phyloP scores from a whole-genome alignment of 75 land plant genomes.

The Selaginella tamariscina region DNA sequence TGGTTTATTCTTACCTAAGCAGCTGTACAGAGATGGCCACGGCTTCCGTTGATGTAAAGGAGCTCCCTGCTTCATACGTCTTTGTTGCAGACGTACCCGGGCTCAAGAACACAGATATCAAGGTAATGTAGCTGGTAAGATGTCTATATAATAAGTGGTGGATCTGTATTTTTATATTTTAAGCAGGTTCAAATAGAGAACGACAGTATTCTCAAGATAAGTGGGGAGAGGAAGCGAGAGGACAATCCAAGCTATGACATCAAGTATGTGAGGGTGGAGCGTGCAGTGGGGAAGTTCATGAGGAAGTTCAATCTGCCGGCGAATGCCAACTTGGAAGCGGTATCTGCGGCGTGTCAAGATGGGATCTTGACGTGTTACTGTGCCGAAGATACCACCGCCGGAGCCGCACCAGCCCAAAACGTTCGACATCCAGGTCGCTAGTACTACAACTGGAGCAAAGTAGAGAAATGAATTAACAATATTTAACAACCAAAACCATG shows the following conservation, averaged over 20 bases:
- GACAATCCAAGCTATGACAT: conserved; percentile 18
- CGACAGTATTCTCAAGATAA: conserved; percentile 42
- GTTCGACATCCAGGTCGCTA: conserved; percentile 23
- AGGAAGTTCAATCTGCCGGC: conserved; percentile 36
- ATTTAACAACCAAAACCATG: too few species aligned
- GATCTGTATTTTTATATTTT: neutral
- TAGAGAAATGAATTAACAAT: too few species aligned
- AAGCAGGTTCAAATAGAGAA: conserved; percentile 54
- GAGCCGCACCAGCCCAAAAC: conserved; percentile 30
- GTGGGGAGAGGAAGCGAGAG: conserved; percentile 51
- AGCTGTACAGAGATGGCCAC: conserved; percentile 10
- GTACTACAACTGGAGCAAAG: neutral
- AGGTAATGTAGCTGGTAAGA: conserved; percentile 22
- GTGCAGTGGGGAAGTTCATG: conserved; percentile 32
- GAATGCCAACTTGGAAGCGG: conserved; percentile 26
- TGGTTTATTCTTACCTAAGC: neutral
- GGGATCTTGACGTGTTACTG: conserved; percentile 34
- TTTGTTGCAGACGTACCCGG: conserved; percentile 66
- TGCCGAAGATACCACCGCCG: conserved; percentile 39
- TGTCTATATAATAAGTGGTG: neutral
- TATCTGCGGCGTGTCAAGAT: conserved; percentile 36
- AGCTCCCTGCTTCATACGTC: conserved; percentile 38
- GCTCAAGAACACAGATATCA: conserved; percentile 46
- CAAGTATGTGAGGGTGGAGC: conserved; percentile 36
- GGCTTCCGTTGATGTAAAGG: conserved; percentile 49